phyloP scores from a whole-genome alignment of 805 yeast species.

The Pichia insulana region DNA sequence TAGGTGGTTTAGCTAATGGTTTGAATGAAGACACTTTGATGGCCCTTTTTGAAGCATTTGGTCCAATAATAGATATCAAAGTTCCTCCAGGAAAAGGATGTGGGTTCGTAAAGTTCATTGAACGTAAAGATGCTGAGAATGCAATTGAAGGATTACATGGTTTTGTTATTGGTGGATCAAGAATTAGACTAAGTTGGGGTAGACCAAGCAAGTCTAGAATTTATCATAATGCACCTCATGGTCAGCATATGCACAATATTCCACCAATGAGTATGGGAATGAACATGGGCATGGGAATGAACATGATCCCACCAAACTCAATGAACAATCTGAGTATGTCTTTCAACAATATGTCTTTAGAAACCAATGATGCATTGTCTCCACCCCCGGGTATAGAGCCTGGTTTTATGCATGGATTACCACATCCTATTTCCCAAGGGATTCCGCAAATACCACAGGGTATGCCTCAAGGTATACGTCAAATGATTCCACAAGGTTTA shows the following conservation, averaged over 20 bases:
- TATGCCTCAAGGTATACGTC: conserved; percentile 6
- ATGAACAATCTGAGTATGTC: neutral
- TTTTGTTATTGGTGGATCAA: conserved; percentile 61
- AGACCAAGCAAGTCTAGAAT: conserved; percentile 29
- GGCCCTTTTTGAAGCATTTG: conserved; percentile 63
- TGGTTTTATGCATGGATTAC: neutral
- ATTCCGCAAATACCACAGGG: conserved; percentile 13
- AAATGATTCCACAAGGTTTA: conserved; percentile 4
- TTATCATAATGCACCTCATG: neutral
- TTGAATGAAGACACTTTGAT: conserved; percentile 54
- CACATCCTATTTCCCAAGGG: neutral
- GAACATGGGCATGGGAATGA: neutral
- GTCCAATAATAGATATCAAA: conserved; percentile 58
- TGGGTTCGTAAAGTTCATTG: conserved; percentile 65
- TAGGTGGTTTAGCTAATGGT: conserved; percentile 60
- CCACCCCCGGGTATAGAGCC: neutral
- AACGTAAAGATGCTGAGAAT: conserved; percentile 64
- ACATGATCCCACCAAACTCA: neutral
- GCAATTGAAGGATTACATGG: conserved; percentile 79
- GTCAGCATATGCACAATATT: neutral
- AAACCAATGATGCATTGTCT: neutral
- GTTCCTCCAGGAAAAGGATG: conserved; percentile 76
- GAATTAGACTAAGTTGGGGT: conserved; percentile 74
- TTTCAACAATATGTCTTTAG: neutral
- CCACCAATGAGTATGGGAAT: conserved; percentile 1